These are phyloP conservation scores for Penicillium coprophilum DNA, from an alignment of 495 filamentous ascomycete genomes.

Conservation along the genomic window DNA sequence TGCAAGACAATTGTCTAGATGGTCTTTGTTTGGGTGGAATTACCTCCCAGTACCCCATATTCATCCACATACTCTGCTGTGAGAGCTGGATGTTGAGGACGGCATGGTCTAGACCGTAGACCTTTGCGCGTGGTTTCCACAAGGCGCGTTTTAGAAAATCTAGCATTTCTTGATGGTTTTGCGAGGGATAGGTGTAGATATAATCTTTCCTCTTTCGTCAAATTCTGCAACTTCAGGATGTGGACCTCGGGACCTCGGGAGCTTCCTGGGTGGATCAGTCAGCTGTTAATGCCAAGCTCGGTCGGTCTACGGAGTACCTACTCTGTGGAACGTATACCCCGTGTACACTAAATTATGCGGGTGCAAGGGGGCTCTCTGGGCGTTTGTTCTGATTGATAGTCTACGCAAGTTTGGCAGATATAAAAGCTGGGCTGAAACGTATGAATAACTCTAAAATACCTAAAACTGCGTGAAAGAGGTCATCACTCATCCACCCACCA, in stretches of 20 bases:
- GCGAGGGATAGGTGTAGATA: background rate
- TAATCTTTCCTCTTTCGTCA: background rate
- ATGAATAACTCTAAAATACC: constrained; percentile 2
- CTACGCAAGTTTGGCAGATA: background rate
- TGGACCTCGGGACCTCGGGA: too few relatives aligned
- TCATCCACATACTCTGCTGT: constrained; percentile 42
- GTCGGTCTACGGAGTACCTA: too few relatives aligned
- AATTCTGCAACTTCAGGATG: background rate
- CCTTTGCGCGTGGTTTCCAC: background rate
- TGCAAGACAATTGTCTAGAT: background rate
- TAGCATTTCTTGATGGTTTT: constrained; percentile 3
- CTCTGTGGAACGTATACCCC: too few relatives aligned
- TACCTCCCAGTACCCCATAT: constrained; percentile 44
- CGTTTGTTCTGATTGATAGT: background rate
- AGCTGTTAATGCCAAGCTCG: background rate
- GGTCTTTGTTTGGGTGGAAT: background rate
- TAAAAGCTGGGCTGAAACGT: background rate
- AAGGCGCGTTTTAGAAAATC: constrained; percentile 6
- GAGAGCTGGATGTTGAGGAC: constrained; percentile 33
- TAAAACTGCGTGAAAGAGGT: constrained; percentile 2
- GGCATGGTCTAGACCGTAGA: constrained; percentile 39
- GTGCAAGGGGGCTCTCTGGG: too few relatives aligned
- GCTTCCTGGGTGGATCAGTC: background rate
- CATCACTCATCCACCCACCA: constrained; percentile 7
- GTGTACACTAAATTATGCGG: too few relatives aligned